Conservation (phyloP, 805 yeast species). For the Sugiyamaella lignohabitans region DNA sequence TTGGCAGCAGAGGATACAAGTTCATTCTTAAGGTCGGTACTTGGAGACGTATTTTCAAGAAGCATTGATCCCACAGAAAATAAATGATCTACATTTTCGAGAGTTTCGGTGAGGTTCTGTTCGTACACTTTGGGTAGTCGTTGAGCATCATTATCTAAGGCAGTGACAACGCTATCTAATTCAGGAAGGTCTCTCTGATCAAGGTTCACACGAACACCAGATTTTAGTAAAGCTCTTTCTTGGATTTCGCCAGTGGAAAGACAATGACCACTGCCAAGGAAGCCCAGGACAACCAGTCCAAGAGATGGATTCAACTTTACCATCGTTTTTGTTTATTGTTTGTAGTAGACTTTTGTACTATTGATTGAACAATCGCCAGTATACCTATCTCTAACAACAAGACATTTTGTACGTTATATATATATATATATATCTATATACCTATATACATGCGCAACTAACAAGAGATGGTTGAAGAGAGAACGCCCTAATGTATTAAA, state of each 20-base stretch:
- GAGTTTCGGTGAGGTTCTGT: background rate
- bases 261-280: background rate
- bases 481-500: no score
- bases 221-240: background rate
- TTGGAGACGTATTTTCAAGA: background rate
- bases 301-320: background rate
- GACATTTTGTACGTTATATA: no score
- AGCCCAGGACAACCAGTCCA: background rate
- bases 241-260: constrained; percentile 1
- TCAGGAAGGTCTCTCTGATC: constrained; percentile 3
- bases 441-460: no score
- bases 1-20: background rate
- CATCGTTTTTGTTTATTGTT: no score
- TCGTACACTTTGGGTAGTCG: background rate
- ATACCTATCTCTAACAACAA: no score
- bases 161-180: background rate
- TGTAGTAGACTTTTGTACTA: background rate
- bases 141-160: background rate
- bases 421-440: no score
- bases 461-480: no score
- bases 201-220: constrained; percentile 11
- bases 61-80: background rate
- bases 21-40: background rate
- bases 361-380: no score
- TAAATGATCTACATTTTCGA: background rate